These are phyloP conservation scores for Melampsora larici-populina DNA, from an alignment of 1,284 basidiomycete genomes.

Conservation along the genomic window DNA sequence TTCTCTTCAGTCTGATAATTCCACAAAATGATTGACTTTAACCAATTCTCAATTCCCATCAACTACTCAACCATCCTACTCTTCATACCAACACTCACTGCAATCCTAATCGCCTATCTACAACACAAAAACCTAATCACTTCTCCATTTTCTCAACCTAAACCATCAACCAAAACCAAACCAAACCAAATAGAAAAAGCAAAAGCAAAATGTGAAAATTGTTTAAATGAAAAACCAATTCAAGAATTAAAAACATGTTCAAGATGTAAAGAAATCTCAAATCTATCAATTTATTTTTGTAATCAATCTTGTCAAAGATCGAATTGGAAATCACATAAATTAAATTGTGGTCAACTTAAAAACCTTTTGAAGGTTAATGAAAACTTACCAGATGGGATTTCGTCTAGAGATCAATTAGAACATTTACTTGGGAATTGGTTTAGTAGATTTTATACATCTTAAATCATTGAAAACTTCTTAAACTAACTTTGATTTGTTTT, in stretches of 20 bases:
- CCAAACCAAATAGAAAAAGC: too few species aligned
- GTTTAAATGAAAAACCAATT: too few species aligned
- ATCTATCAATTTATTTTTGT: slow-evolving; percentile 24
- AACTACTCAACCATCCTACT: too few species aligned
- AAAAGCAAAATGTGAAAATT: too few species aligned
- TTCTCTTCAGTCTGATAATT: too few species aligned
- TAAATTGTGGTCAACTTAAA: slow-evolving; percentile 36
- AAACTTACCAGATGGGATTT: background rate
- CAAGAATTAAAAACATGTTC: background rate
- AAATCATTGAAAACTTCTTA: background rate
- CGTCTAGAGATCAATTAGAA: slow-evolving; percentile 28
- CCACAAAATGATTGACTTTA: too few species aligned
- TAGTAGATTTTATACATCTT: background rate
- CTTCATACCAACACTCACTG: too few species aligned
- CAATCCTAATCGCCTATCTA: too few species aligned
- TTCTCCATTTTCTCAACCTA: too few species aligned
- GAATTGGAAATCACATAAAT: slow-evolving; percentile 35
- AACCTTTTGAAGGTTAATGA: background rate
- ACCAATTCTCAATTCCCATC: too few species aligned
- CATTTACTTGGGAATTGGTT: slow-evolving; percentile 15
- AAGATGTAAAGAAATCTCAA: background rate
- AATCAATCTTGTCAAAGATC: slow-evolving; percentile 24
- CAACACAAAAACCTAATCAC: too few species aligned
- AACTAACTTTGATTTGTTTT: background rate
- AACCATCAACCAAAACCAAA: too few species aligned